Percentiles rank a stretch among this genome's conserved stretches.
Evolutionary conservation across 345 rosid species (phyloP).

Genomic region (Populus nigra): DNA sequence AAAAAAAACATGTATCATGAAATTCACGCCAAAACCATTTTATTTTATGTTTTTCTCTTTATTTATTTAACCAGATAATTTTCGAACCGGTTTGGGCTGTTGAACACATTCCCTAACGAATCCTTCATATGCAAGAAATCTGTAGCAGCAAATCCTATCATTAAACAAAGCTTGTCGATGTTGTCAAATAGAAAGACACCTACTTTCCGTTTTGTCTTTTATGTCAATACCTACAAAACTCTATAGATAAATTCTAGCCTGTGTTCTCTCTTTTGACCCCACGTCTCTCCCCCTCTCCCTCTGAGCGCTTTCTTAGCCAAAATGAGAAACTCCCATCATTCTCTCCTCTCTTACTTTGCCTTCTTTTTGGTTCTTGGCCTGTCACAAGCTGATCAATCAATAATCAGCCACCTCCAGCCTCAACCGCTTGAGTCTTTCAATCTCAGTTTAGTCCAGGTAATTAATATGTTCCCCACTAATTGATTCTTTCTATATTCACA

Average conservation of each 20-base stretch:
- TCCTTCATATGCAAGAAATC: background rate
- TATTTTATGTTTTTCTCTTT: too few species aligned
- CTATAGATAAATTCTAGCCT: background rate
- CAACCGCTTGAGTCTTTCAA: slow-evolving; percentile 47
- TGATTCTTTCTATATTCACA: background rate
- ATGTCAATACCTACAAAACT: background rate
- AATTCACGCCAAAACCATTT: too few species aligned
- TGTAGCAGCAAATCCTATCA: background rate
- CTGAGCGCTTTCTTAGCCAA: background rate
- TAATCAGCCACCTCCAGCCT: slow-evolving; percentile 33
- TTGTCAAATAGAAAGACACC: background rate
- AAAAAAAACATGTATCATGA: too few species aligned
- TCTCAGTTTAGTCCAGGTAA: slow-evolving; percentile 65
- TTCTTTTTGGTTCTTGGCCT: slow-evolving; percentile 11
- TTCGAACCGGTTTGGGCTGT: too few species aligned
- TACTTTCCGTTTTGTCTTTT: background rate
- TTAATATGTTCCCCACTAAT: background rate
- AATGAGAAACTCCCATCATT: slow-evolving; percentile 21
- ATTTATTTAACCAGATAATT: too few species aligned
- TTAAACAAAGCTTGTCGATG: background rate
- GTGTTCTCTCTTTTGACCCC: background rate
- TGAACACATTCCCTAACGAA: background rate
- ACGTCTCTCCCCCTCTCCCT: background rate
- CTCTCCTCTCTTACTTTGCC: slow-evolving; percentile 24
- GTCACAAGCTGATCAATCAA: slow-evolving; percentile 24